Base-by-base conservation (phyloP, 805 yeast genomes). In the Yarrowia sp. region DNA sequence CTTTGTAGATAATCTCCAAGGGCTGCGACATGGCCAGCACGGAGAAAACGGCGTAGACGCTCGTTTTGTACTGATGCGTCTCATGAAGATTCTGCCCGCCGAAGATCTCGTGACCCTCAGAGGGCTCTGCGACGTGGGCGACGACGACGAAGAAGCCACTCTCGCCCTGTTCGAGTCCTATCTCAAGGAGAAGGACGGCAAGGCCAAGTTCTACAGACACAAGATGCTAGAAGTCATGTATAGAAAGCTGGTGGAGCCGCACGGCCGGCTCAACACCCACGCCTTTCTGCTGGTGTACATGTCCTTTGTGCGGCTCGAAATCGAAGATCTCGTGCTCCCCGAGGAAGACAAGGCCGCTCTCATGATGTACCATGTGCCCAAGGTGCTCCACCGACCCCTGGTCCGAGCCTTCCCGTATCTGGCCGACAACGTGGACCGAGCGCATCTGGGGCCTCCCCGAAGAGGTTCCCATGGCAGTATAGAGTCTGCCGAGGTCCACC, bases 1-100 rank as follows among this genome's bases (percentile, higher is more conserved):
- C 61, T 55, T 55, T 55, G 61, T 55, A 55, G 61, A 55, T 39
- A 24, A 55, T 39, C 61, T 55, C 61, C 61, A 55, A 39, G 61
- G 61, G 61, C 61, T 55, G 20, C 33, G 60, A 20, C 33, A n/a
- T n/a, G n/a, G n/a, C n/a, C n/a, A 19, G 58, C 40, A 33, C 30
- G 38, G 40, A 50, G 34, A 33, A 6, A 34, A 3, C 60, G 36
- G 46, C 2, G 46, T 55, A n/a, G 61, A 55, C 61, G 61, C 61
- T 7, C 61, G 61, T n/a, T 55, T 39, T 40, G 38, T 55, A 40
- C 61, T 55, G 34, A 55, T 55, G 61, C 61, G 61, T n/a, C 61
- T 55, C 24, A 55, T 55, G 61, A 55, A 55, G 61, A 55, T 55
- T 55, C 61, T 55, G 13, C 61, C 61, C 6, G 46, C 44, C 36